Conservation (phyloP, 1,139 yeast species). For the Blastobotrys buckinghamii region DNA sequence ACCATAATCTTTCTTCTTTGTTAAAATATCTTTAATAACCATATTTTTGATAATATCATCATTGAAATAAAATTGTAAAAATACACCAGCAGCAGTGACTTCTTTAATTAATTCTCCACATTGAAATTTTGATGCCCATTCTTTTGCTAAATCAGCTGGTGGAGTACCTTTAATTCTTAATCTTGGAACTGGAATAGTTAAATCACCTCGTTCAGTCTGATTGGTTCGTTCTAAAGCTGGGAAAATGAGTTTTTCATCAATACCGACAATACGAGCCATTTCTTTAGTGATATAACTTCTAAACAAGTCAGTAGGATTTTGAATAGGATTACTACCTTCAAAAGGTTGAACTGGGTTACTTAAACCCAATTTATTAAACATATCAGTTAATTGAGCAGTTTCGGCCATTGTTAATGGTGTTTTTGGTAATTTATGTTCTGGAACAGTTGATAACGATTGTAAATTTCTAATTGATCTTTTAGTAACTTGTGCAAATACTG, state of each 20-base stretch:
- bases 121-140: constrained; percentile 59
- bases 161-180: constrained; percentile 82
- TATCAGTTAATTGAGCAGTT: constrained; percentile 23
- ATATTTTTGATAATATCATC: constrained; percentile 58
- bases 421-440: constrained; percentile 10
- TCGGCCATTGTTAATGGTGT: constrained; percentile 29
- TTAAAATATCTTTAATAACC: constrained; percentile 66
- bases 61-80: constrained; percentile 82
- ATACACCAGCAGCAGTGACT: constrained; percentile 83
- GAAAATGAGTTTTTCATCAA: constrained; percentile 61
- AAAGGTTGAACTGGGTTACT: constrained; percentile 23
- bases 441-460: not conserved
- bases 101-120: constrained; percentile 57
- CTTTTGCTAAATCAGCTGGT: constrained; percentile 69
- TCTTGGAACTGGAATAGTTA: constrained; percentile 88
- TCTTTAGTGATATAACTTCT: constrained; percentile 86
- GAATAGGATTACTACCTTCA: constrained; percentile 59
- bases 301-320: constrained; percentile 72
- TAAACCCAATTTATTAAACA: constrained; percentile 30
- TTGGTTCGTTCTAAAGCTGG: constrained; percentile 87
- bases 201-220: constrained; percentile 86
- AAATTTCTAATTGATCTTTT: constrained; percentile 1
- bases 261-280: constrained; percentile 65
- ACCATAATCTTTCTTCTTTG: constrained; percentile 61
- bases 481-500: no score